Base-by-base conservation (phyloP, 1,139 yeast genomes). In the Blastobotrys arbuscula region DNA sequence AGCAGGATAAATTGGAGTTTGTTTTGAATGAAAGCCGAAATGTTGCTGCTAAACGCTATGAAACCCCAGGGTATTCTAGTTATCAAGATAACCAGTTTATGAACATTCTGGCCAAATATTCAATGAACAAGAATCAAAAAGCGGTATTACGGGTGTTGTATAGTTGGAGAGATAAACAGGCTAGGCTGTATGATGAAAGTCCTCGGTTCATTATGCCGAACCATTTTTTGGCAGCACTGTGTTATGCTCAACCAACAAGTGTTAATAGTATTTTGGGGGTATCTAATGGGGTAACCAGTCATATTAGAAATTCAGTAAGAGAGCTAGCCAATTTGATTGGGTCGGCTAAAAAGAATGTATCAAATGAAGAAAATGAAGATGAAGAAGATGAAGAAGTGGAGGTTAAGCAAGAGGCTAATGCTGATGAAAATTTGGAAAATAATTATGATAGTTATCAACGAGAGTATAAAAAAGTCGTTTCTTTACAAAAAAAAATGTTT, bases 191-290 rank as follows among this genome's bases (percentile, higher is more conserved):
- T 44, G 99, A 94, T 62, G 99, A 94, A 65, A 85, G 95, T 1
- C 80, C 84, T 1, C 72, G 95, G 54, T 92, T 71, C 59, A 71
- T 92, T 8, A 83, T 90, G 92, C 81, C 96, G 3, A 89, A 88
- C 61, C 95, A 84, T 59, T 66, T 84, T 9, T 64, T 92, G 45
- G 82, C 84, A 0, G 75, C 83, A 0, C 67, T 92, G 46, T 81
- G 83, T 3, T 70, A 76, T 12, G 59, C 72, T 12, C 69, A 73
- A 40, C 94, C 96, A 1, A 74, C 77, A 0, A 81, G 76, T 51
- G 68, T 77, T 0, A 69, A 73, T 16, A 81, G 79, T n/a, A 78
- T 87, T 2, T 63, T 84, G 37, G 71, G 75, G 30, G 74, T 72
- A 18, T 75, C 76, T 41, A 75, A 70, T 50, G 74, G 68, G 50